These are phyloP conservation scores for Quercus ilex DNA, from an alignment of 306 rosid genomes.

Conservation along the genomic window DNA sequence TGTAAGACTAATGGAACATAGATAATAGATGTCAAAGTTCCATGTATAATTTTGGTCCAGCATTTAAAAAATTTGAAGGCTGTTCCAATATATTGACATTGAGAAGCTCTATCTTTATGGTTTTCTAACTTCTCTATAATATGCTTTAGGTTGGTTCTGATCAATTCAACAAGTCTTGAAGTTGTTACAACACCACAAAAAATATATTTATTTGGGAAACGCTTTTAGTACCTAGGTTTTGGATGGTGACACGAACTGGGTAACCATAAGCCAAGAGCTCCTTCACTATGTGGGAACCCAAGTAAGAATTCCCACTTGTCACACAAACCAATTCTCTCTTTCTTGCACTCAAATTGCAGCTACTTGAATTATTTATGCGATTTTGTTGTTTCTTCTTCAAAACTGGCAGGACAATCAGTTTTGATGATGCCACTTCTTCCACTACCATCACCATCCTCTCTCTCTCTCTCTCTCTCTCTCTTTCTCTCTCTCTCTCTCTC, in stretches of 20 bases:
- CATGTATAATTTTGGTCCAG: too few relatives aligned
- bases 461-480: neutral
- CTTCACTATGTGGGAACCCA: neutral
- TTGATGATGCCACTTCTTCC: neutral
- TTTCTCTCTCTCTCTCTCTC: neutral
- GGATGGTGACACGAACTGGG: neutral
- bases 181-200: neutral
- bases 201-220: neutral
- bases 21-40: too few relatives aligned
- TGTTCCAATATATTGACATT: neutral
- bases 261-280: neutral
- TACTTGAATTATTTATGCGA: neutral
- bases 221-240: neutral
- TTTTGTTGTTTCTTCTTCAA: neutral
- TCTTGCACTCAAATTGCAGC: neutral
- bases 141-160: neutral
- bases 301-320: slow-evolving; percentile 1
- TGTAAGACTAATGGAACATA: too few relatives aligned
- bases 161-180: neutral
- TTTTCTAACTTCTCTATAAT: neutral
- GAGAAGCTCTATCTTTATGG: neutral
- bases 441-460: too few relatives aligned
- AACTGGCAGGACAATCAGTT: neutral
- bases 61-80: too few relatives aligned
- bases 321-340: neutral